phyloP scores from a whole-genome alignment of 2,329 filamentous ascomycete species.

The Aspergillus calidoustus region DNA sequence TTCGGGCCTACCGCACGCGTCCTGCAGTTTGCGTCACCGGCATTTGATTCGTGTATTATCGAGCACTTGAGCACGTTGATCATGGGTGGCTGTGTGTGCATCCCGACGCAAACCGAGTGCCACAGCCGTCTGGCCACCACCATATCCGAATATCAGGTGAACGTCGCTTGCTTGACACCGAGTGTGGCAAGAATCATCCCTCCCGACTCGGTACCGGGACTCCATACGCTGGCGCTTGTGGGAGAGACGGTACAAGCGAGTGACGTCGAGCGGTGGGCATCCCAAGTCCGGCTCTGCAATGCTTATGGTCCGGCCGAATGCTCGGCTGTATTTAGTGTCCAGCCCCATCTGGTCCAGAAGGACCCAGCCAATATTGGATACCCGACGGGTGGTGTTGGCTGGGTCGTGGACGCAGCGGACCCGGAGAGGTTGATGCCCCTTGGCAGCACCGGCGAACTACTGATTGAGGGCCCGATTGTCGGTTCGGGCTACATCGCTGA shows the following conservation, averaged over 20 bases:
- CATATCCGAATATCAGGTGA: background rate
- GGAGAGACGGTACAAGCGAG: background rate
- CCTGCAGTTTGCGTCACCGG: conserved; percentile 17
- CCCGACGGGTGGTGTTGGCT: conserved; percentile 29
- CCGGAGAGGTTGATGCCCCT: conserved; percentile 40
- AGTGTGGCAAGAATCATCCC: background rate
- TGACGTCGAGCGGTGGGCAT: background rate
- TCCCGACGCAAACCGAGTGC: conserved; percentile 18
- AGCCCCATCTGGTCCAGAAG: background rate
- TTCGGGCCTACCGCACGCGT: too few species aligned
- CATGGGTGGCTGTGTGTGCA: conserved; percentile 23
- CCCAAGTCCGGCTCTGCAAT: background rate
- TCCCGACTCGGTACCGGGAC: background rate
- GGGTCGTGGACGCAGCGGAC: conserved; percentile 44
- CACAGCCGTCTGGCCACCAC: conserved; percentile 40
- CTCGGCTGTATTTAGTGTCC: conserved; percentile 46
- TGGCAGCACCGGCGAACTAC: conserved; percentile 45
- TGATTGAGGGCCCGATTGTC: conserved; percentile 28
- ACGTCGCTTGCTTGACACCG: background rate
- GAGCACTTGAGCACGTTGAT: conserved; percentile 23
- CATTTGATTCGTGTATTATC: conserved; percentile 15
- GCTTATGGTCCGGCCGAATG: conserved; percentile 34
- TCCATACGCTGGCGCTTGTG: background rate
- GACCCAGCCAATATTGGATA: conserved; percentile 28
- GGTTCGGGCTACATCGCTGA: conserved; percentile 26